A percentile compares a stretch with the other conserved stretches of the same genome.
Conservation (phyloP, 768 basidiomycete species). For the Butyriboletus loyo region DNA sequence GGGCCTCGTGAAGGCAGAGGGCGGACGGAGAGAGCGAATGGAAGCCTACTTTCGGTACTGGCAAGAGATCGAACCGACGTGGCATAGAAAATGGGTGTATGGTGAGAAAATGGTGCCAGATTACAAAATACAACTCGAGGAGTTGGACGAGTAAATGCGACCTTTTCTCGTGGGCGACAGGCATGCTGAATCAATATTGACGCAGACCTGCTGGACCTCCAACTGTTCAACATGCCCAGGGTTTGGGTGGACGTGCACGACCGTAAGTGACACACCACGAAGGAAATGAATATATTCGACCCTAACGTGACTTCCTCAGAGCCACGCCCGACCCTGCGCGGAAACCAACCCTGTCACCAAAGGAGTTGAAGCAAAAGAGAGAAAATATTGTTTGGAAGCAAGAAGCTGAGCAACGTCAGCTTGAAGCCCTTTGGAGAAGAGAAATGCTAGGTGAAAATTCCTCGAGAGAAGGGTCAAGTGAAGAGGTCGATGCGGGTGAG, state of each 20-base stretch:
- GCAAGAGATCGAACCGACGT: slow-evolving; percentile 20
- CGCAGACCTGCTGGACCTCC: slow-evolving; percentile 11
- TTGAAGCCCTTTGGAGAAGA: background rate
- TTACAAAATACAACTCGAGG: background rate
- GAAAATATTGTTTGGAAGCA: slow-evolving; percentile 12
- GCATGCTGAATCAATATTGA: background rate
- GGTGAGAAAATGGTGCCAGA: slow-evolving; percentile 7
- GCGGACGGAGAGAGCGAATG: slow-evolving; percentile 25
- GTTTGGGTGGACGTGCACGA: background rate
- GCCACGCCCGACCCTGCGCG: background rate
- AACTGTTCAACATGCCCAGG: background rate
- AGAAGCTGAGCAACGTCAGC: slow-evolving; percentile 10
- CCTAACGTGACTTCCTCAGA: background rate
- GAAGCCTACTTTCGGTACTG: slow-evolving; percentile 28
- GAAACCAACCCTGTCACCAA: background rate
- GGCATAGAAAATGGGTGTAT: slow-evolving; percentile 28
- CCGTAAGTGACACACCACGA: slow-evolving; percentile 2
- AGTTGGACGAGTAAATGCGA: slow-evolving; percentile 2
- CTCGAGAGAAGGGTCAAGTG: background rate
- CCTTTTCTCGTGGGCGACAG: background rate
- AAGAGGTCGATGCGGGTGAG: background rate
- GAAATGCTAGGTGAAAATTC: background rate
- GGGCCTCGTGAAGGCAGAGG: slow-evolving; percentile 21
- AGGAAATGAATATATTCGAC: background rate
- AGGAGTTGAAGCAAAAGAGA: slow-evolving; percentile 5